Conservation (phyloP, 768 basidiomycete species). For the Antrodiella citrinella region DNA sequence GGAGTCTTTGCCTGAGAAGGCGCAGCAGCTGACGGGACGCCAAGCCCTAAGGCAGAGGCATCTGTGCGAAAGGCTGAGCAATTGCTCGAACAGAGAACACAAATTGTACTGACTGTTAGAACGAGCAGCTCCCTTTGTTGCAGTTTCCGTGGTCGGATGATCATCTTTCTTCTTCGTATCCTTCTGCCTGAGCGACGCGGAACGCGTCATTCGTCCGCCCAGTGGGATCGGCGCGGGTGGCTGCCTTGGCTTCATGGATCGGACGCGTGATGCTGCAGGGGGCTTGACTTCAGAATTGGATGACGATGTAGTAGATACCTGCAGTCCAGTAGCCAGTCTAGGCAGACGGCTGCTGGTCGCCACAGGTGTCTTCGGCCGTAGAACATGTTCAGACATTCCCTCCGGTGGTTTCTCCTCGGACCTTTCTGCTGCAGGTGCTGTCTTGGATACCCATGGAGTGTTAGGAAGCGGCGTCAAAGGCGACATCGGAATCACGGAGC, state of each 20-base stretch:
- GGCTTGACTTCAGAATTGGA: not conserved
- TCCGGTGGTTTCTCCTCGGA: not conserved
- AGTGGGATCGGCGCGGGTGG: conserved; percentile 1
- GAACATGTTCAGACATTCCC: not conserved
- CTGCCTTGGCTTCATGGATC: not conserved
- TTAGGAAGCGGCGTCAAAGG: conserved; percentile 2
- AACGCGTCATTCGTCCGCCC: conserved; percentile 8
- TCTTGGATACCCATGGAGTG: not conserved
- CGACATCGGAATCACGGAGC: not conserved
- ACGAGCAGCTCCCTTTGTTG: no score
- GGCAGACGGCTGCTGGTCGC: conserved; percentile 4
- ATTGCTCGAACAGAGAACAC: no score
- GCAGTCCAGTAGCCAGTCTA: not conserved
- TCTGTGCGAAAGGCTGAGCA: not conserved
- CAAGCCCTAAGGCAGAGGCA: not conserved
- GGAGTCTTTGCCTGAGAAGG: conserved; percentile 1
- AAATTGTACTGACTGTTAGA: not conserved
- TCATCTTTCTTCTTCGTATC: conserved; percentile 5
- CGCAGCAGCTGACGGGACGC: not conserved
- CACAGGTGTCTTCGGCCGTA: conserved; percentile 2
- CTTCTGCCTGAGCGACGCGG: conserved; percentile 9
- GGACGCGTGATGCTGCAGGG: not conserved
- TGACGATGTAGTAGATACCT: not conserved
- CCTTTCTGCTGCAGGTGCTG: not conserved
- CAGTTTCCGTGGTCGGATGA: no score